Conservation (phyloP, 345 rosid genomes). For the Excoecaria agallocha region DNA sequence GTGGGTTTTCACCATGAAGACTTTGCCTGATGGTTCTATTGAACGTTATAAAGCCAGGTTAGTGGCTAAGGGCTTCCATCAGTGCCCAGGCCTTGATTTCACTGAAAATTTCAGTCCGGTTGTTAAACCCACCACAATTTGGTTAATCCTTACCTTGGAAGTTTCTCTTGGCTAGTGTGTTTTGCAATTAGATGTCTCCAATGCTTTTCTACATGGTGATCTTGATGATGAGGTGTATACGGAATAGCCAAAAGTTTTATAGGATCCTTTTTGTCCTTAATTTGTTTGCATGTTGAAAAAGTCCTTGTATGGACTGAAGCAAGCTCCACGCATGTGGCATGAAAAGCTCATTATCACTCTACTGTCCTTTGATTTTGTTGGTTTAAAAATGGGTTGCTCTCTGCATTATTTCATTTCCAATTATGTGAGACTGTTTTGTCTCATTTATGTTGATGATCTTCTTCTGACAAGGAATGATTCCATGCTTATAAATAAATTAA, state of each 20-base stretch:
- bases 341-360: neutral
- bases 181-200: neutral
- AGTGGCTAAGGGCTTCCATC: neutral
- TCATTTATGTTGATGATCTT: neutral
- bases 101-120: neutral
- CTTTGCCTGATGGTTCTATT: neutral
- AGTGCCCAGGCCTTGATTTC: neutral
- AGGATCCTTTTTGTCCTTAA: neutral
- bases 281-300: neutral
- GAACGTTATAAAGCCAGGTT: neutral
- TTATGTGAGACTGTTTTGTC: neutral
- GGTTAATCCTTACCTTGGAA: neutral
- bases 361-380: neutral
- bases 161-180: neutral
- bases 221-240: neutral
- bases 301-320: neutral
- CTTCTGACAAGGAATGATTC: neutral
- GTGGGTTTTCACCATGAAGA: neutral
- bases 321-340: neutral
- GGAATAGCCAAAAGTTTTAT: neutral
- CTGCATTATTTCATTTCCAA: neutral
- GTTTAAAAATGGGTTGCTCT: neutral
- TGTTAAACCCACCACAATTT: neutral
- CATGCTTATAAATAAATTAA: too few species aligned
- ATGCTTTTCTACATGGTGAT: neutral